Evolutionary conservation across 345 rosid species (phyloP).

Genomic region (Eucalyptus marginata): DNA sequence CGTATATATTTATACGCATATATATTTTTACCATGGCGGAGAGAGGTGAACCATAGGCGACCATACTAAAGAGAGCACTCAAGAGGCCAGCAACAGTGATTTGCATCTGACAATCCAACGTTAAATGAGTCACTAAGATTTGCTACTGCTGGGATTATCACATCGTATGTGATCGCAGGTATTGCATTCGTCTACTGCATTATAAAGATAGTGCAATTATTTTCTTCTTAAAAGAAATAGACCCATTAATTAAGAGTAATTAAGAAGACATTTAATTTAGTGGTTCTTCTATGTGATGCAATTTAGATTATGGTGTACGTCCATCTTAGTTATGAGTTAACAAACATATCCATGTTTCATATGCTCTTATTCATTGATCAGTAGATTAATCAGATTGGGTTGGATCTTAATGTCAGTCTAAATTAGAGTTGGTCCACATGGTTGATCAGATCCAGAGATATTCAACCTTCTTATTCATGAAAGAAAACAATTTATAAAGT

Average conservation of each 20-base stretch:
- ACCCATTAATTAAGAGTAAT: background rate
- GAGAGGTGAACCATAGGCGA: slow-evolving; percentile 59
- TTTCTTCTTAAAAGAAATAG: background rate
- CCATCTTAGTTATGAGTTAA: background rate
- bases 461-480: background rate
- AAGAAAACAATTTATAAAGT: background rate
- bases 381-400: background rate
- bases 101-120: slow-evolving; percentile 18
- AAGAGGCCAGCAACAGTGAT: slow-evolving; percentile 39
- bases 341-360: background rate
- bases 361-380: background rate
- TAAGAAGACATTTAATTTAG: background rate
- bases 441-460: background rate
- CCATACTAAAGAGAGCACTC: slow-evolving; percentile 37
- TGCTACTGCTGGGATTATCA: slow-evolving; percentile 35
- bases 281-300: background rate
- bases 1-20: too few relatives aligned
- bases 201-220: background rate
- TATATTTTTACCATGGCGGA: slow-evolving; percentile 50
- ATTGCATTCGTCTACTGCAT: slow-evolving; percentile 20
- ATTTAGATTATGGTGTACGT: background rate
- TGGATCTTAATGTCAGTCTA: background rate
- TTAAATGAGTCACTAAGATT: slow-evolving; percentile 20
- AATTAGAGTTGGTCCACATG: background rate
- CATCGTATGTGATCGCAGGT: slow-evolving; percentile 25